Conservation (phyloP, 768 basidiomycete species). For the Podaxis carcinomalis region DNA sequence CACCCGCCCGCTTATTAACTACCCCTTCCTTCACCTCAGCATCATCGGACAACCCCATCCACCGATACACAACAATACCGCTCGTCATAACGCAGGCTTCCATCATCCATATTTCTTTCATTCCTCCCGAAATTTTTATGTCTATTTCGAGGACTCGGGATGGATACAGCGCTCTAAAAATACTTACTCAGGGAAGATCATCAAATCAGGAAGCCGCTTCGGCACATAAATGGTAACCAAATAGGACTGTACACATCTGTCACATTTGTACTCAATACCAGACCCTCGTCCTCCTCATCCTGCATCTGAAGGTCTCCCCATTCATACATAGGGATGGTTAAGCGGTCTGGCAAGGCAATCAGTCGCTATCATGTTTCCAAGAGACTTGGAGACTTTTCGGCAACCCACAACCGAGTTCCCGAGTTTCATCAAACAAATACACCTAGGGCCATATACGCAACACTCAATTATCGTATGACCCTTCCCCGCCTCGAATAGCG, state of each 20-base stretch:
- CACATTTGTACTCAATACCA: neutral
- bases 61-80: neutral
- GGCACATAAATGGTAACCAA: neutral
- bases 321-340: too few relatives aligned
- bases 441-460: too few relatives aligned
- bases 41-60: neutral
- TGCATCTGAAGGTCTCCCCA: too few relatives aligned
- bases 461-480: too few relatives aligned
- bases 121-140: neutral
- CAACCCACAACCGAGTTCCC: too few relatives aligned
- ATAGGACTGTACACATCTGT: neutral
- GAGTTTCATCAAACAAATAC: too few relatives aligned
- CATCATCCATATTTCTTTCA: neutral
- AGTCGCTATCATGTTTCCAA: too few relatives aligned
- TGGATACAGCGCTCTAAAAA: neutral
- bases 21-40: neutral
- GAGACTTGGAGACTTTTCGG: too few relatives aligned
- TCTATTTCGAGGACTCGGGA: neutral
- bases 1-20: neutral
- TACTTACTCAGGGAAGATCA: neutral
- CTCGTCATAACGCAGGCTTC: neutral
- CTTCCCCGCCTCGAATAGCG: neutral
- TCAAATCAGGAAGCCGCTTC: neutral
- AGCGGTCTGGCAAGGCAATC: too few relatives aligned
- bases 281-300: too few relatives aligned